phyloP scores from a whole-genome alignment of 768 basidiomycete species.

The Suillus clintonianus region DNA sequence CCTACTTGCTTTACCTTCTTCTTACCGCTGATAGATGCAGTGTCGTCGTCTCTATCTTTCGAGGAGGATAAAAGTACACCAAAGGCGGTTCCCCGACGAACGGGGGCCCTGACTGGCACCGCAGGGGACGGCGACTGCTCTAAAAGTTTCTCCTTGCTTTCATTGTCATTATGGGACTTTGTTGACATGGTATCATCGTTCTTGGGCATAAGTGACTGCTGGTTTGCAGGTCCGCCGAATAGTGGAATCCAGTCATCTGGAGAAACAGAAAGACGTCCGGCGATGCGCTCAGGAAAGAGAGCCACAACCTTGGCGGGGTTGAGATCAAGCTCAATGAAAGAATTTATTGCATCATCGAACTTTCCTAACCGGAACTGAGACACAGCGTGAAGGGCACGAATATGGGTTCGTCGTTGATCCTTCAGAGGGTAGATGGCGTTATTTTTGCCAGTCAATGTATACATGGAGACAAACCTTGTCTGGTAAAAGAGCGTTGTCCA shows the following conservation, averaged over 20 bases:
- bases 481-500: constrained; percentile 58
- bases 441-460: neutral
- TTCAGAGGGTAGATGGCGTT: constrained; percentile 25
- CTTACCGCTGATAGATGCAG: constrained; percentile 49
- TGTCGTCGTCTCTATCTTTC: constrained; percentile 61
- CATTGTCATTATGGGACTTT: constrained; percentile 26
- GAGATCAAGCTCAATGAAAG: constrained; percentile 84
- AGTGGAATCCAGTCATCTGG: constrained; percentile 75
- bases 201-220: constrained; percentile 13
- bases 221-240: constrained; percentile 71
- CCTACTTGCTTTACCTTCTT: constrained; percentile 30
- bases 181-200: constrained; percentile 29
- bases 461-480: constrained; percentile 58
- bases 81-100: constrained; percentile 48
- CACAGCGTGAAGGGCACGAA: constrained; percentile 78
- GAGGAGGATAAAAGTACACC: constrained; percentile 45
- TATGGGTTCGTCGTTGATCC: constrained; percentile 56
- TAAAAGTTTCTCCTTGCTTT: constrained; percentile 27
- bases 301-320: constrained; percentile 95
- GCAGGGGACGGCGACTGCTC: constrained; percentile 36
- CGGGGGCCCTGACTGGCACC: constrained; percentile 43
- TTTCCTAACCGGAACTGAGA: constrained; percentile 68
- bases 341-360: constrained; percentile 81
- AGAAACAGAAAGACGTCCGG: constrained; percentile 75
- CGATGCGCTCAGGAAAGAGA: constrained; percentile 78